Evolutionary conservation across 2,329 filamentous ascomycete species (phyloP).

Genomic region (Fusarium tjaetaba): DNA sequence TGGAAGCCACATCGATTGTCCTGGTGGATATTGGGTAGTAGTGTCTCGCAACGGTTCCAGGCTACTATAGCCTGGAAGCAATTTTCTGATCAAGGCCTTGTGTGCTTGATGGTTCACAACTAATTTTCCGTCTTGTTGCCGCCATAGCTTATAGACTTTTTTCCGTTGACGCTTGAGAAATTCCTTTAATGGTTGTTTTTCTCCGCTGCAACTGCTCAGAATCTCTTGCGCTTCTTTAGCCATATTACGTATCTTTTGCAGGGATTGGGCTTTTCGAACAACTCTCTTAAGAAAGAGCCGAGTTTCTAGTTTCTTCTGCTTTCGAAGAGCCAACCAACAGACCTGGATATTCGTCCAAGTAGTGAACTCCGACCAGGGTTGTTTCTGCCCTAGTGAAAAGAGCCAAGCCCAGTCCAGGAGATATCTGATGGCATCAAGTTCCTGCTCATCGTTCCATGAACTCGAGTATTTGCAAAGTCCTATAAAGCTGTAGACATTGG

Average conservation of each 20-base stretch:
- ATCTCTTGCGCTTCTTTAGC: fast-evolving
- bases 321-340: not conserved
- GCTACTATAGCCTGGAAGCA: not conserved
- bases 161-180: not conserved
- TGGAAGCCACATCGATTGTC: not conserved
- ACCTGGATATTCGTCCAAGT: not conserved
- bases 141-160: fast-evolving
- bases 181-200: fast-evolving
- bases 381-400: fast-evolving
- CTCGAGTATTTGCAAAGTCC: not conserved
- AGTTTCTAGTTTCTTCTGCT: not conserved
- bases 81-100: fast-evolving
- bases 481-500: not conserved
- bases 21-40: fast-evolving
- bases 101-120: fast-evolving
- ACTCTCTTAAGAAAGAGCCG: not conserved
- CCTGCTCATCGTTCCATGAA: fast-evolving
- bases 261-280: not conserved
- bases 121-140: fast-evolving
- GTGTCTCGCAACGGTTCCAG: not conserved
- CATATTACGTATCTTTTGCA: fast-evolving
- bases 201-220: fast-evolving
- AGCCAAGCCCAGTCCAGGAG: not conserved
- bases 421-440: not conserved
- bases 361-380: not conserved